These are phyloP conservation scores for Agastache rugosa DNA, from an alignment of 257 asterid species.

Conservation along the genomic window DNA sequence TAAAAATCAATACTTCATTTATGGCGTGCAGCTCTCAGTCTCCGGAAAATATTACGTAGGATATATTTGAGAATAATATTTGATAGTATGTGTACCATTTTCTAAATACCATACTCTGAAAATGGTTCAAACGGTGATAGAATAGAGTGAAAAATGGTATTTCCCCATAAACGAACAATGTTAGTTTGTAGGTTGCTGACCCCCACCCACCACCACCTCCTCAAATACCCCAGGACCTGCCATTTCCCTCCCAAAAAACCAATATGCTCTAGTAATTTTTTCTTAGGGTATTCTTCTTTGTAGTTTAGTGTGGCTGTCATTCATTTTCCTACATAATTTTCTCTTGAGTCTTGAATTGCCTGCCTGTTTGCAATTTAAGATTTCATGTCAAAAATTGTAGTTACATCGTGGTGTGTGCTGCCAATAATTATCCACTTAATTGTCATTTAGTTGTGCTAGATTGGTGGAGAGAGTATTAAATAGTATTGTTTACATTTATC, in stretches of 20 bases:
- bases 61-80: no score
- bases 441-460: not conserved
- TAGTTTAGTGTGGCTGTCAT: not conserved
- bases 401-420: not conserved
- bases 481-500: constrained; percentile 20
- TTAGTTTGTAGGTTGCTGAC: not conserved
- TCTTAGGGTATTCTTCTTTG: not conserved
- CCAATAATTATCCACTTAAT: not conserved
- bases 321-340: not conserved
- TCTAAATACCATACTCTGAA: no score
- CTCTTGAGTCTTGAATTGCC: not conserved
- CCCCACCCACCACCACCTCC: not conserved
- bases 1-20: no score
- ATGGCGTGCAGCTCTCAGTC: no score
- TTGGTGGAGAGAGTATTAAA: constrained; percentile 14
- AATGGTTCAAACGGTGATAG: no score
- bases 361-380: not conserved
- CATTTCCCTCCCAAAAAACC: constrained; percentile 9
- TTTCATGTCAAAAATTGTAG: constrained; percentile 19
- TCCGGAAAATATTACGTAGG: no score
- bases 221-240: not conserved
- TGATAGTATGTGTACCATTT: no score
- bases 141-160: no score
- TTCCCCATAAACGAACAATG: not conserved
- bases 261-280: not conserved